Conservation (phyloP, 306 rosid genomes). For the Dalbergia cultrata region DNA sequence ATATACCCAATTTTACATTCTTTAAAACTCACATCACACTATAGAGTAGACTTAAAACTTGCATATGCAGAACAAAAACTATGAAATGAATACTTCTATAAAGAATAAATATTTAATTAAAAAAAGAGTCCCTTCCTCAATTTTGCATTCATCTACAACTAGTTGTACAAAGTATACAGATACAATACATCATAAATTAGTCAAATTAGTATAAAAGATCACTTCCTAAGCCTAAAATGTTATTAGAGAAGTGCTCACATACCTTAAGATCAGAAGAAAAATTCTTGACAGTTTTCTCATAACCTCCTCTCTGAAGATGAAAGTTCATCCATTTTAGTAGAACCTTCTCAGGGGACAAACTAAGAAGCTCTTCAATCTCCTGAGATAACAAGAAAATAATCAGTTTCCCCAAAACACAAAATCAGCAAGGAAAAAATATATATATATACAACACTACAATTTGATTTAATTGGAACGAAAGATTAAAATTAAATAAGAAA, state of each 20-base stretch:
- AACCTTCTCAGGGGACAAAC: slow-evolving; percentile 91
- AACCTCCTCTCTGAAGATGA: slow-evolving; percentile 93
- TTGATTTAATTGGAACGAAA: slow-evolving; percentile 25
- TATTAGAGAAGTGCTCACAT: slow-evolving; percentile 38
- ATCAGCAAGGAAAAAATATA: too few species aligned
- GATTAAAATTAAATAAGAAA: slow-evolving; percentile 3
- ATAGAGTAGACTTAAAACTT: background rate
- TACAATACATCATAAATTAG: background rate
- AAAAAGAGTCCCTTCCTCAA: background rate
- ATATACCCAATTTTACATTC: background rate
- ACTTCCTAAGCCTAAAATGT: background rate
- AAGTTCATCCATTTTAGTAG: slow-evolving; percentile 96
- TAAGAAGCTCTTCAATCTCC: slow-evolving; percentile 98
- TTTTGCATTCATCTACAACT: background rate
- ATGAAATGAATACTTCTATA: background rate
- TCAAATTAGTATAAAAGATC: slow-evolving; percentile 5
- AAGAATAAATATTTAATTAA: background rate
- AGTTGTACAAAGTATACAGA: background rate
- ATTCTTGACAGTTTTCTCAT: slow-evolving; percentile 75
- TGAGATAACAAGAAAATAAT: slow-evolving; percentile 48
- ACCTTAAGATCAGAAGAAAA: slow-evolving; percentile 96
- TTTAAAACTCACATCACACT: background rate
- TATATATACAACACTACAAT: slow-evolving; percentile 1
- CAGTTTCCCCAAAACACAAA: background rate
- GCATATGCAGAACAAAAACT: background rate